Evolutionary conservation across 108 stramenopile species (phyloP).

Genomic region (Heterococcus sp.): DNA sequence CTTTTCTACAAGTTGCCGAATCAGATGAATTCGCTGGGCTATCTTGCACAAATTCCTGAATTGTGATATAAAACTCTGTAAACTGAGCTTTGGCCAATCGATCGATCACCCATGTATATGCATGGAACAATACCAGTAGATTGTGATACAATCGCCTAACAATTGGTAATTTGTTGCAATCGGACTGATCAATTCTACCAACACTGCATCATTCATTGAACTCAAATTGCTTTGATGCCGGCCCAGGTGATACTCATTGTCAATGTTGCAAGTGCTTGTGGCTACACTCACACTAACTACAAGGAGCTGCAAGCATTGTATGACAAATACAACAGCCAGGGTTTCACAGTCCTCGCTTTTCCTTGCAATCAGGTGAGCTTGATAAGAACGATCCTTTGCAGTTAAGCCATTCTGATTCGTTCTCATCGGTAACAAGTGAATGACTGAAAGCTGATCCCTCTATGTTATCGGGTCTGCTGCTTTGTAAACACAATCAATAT

Average conservation of each 20-base stretch:
- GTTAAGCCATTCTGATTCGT: background rate
- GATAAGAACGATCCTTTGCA: background rate
- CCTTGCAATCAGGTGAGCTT: slow-evolving; percentile 38
- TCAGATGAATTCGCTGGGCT: too few species aligned
- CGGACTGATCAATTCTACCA: too few species aligned
- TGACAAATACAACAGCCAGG: background rate
- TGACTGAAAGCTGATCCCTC: background rate
- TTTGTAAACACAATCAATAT: background rate
- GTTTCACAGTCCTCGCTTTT: slow-evolving; percentile 16
- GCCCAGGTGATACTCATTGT: slow-evolving; percentile 32
- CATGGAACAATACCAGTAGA: too few species aligned
- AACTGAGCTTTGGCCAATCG: too few species aligned
- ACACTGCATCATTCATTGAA: too few species aligned
- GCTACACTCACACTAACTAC: slow-evolving; percentile 34
- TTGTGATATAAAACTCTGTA: too few species aligned
- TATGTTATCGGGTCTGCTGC: background rate
- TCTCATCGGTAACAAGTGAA: background rate
- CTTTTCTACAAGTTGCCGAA: too few species aligned
- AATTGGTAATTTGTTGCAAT: too few species aligned
- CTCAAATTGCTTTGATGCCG: too few species aligned
- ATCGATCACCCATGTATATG: too few species aligned
- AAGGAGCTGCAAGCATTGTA: slow-evolving; percentile 30
- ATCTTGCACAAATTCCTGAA: too few species aligned
- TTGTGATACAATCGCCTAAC: too few species aligned
- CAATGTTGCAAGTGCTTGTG: slow-evolving; percentile 38